A percentile compares a stretch with the other conserved stretches of the same genome.
Evolutionary conservation across 306 rosid species (phyloP).

Genomic region (Geum urbanum): DNA sequence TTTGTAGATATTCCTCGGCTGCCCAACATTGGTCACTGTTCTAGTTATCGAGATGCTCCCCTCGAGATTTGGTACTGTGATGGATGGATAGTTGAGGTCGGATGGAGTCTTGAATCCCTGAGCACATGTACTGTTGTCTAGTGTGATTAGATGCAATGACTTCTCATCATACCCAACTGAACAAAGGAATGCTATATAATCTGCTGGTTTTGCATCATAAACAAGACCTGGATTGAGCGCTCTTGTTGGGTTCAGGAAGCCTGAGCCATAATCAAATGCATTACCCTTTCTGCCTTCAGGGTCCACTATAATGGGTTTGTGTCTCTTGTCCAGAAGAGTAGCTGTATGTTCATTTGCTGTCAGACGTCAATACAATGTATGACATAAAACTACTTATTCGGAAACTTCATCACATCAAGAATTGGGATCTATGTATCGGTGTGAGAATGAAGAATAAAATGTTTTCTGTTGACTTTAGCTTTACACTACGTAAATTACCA

Average conservation of each 20-base stretch:
- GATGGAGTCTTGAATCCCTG: conserved; percentile 46
- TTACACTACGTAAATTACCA: conserved; percentile 33
- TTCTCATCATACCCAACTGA: conserved; percentile 62
- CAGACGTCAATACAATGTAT: conserved; percentile 19
- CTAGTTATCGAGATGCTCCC: conserved; percentile 48
- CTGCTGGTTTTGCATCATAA: conserved; percentile 51
- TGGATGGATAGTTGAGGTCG: conserved; percentile 67
- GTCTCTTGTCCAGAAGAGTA: conserved; percentile 55
- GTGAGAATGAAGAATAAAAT: background rate
- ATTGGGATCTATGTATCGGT: background rate
- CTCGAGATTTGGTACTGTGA: conserved; percentile 60
- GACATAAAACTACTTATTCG: background rate
- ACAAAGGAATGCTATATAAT: conserved; percentile 59
- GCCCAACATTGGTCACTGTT: conserved; percentile 66
- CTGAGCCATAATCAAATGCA: conserved; percentile 74
- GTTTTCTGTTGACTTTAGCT: background rate
- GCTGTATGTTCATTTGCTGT: conserved; percentile 47
- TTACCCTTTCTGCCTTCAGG: conserved; percentile 58
- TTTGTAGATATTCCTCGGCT: conserved; percentile 45
- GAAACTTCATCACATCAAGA: background rate
- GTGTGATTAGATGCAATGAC: conserved; percentile 53
- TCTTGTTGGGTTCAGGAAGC: conserved; percentile 65
- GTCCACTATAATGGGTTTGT: conserved; percentile 48
- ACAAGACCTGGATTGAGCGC: conserved; percentile 71
- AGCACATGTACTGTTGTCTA: conserved; percentile 63